Base-by-base conservation (phyloP, 1,284 basidiomycete species). In the Trichosporon asahii region DNA sequence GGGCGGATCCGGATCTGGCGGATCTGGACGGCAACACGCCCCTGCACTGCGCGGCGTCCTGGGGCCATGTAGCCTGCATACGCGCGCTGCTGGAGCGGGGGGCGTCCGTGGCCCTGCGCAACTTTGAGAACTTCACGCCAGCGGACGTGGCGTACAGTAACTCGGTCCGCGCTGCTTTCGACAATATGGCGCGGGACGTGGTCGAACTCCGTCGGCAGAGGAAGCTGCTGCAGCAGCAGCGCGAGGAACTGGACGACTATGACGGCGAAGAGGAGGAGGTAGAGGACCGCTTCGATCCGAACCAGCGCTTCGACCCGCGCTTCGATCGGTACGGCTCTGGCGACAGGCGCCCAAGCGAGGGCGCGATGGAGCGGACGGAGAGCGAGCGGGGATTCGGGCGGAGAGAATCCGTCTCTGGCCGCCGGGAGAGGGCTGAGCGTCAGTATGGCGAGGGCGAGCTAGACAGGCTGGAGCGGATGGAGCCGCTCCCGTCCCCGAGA, bases 11-110 rank as follows among this genome's bases (percentile, higher is more conserved):
- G 70, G 91, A 96, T 83, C 84, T 96, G 66, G 87, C 93, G 9
- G 95, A 98, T 84, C 88, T 93, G 69, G 89, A 91, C 81, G 95
- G 95, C 35, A 96, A 97, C 78, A 93, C 94, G 0, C 90, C 95
- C 15, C 84, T 98, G 66, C 95, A 98, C 81, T 95, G 94, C 66
- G 83, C 81, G 3, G 71, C 72, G 1, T 80, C 80, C 3, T 82
- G 78, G 77, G 77, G 80, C 57, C 68, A 84, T 69, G 61, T 77
- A 12, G 80, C 94, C 88, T 88, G 94, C 44, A 89, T 97, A 3
- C 92, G 93, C 81, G 84, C 94, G 18, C 86, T 98, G 53, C 91
- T 98, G 71, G 93, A 95, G 80, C 86, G 91, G 69, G 95, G 94
- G 0, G 96, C 94, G 77, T 89, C 90, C 75, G 91, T 89, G 77